Percentiles rank a stretch among this genome's conserved stretches.
These are phyloP conservation scores for Talaromyces sp. DNA, from an alignment of 2,329 filamentous ascomycete genomes.

Conservation along the genomic window DNA sequence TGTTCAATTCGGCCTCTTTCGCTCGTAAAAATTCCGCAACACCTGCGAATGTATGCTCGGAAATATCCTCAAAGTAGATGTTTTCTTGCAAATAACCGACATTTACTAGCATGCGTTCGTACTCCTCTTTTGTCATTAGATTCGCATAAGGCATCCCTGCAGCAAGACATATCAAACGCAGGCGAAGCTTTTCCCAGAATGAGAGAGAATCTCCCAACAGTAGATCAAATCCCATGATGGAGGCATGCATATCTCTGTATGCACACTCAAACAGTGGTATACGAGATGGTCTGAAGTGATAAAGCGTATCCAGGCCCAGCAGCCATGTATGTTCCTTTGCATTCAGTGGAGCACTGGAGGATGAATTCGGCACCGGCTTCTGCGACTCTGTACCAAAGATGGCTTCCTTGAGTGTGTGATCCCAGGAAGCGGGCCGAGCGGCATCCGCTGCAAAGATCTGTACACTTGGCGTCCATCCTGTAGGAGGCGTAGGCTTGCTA, in stretches of 20 bases:
- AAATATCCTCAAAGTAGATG: slow-evolving; percentile 49
- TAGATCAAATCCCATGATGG: slow-evolving; percentile 54
- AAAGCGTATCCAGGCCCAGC: slow-evolving; percentile 53
- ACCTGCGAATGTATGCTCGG: slow-evolving; percentile 49
- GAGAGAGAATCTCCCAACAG: slow-evolving; percentile 30
- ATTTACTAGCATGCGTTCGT: slow-evolving; percentile 42
- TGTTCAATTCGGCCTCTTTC: slow-evolving; percentile 31
- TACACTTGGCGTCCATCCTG: slow-evolving; percentile 11
- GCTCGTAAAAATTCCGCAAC: slow-evolving; percentile 42
- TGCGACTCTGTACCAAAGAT: slow-evolving; percentile 11
- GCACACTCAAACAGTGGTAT: slow-evolving; percentile 44
- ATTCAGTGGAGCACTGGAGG: background rate
- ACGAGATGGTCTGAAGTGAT: slow-evolving; percentile 53
- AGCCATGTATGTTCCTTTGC: slow-evolving; percentile 43
- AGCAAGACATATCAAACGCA: slow-evolving; percentile 43
- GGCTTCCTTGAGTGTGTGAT: slow-evolving; percentile 20
- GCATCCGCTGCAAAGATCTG: slow-evolving; percentile 49
- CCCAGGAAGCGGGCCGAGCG: slow-evolving; percentile 45
- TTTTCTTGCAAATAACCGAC: slow-evolving; percentile 44
- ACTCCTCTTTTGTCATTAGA: slow-evolving; percentile 45
- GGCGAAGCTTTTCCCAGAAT: slow-evolving; percentile 27
- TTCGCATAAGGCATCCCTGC: slow-evolving; percentile 48
- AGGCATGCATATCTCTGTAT: slow-evolving; percentile 39
- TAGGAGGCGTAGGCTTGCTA: background rate
- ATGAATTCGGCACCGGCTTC: background rate